Conservation (phyloP, 805 yeast species). For the Babjeviella inositovora region DNA sequence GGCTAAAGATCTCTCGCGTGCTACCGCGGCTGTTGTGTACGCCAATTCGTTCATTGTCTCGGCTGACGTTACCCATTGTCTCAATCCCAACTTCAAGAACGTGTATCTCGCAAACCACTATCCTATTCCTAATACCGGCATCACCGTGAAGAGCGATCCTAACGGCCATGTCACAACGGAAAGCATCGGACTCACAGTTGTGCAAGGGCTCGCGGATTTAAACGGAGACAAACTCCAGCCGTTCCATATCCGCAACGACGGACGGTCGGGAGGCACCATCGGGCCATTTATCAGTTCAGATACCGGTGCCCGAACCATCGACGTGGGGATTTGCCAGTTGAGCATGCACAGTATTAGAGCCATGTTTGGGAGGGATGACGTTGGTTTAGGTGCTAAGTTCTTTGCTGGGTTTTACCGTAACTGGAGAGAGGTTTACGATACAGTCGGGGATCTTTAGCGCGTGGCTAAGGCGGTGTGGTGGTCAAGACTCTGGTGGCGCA, state of each 20-base stretch:
- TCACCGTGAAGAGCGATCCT: constrained; percentile 57
- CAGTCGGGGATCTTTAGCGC: constrained; percentile 33
- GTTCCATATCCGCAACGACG: constrained; percentile 77
- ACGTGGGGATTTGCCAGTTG: constrained; percentile 69
- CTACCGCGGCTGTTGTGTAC: constrained; percentile 20
- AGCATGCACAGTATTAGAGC: constrained; percentile 84
- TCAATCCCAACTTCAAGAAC: constrained; percentile 58
- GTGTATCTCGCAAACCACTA: constrained; percentile 66
- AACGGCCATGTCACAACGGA: constrained; percentile 81
- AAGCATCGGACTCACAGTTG: constrained; percentile 50
- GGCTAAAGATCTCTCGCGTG: constrained; percentile 5
- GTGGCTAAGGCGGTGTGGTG: no score
- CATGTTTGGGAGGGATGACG: constrained; percentile 61
- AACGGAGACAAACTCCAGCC: constrained; percentile 58
- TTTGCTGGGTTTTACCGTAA: constrained; percentile 52
- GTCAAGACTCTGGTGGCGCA: no score
- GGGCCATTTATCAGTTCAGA: constrained; percentile 55
- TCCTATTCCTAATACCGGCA: constrained; percentile 68
- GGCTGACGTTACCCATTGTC: constrained; percentile 73
- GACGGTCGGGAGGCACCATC: constrained; percentile 80
- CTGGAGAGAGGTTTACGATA: constrained; percentile 47
- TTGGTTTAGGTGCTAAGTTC: constrained; percentile 58
- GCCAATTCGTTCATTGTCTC: constrained; percentile 72
- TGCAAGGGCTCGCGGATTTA: constrained; percentile 50
- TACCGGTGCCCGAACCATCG: constrained; percentile 66